Evolutionary conservation across 495 filamentous ascomycete genomes (phyloP).

Genomic region (Daldinia childiae): DNA sequence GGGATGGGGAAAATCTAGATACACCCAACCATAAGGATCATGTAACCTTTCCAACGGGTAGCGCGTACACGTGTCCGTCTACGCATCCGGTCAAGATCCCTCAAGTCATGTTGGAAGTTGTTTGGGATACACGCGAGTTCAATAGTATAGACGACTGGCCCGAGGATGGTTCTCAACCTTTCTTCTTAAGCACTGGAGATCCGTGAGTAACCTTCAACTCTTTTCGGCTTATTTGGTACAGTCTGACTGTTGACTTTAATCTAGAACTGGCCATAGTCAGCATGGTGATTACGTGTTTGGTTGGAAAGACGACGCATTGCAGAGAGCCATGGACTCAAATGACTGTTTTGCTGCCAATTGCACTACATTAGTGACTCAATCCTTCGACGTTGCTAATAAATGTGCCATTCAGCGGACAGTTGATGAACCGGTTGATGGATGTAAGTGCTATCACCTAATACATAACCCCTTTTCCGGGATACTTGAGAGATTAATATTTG

Average conservation of each 20-base stretch:
- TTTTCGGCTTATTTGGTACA: too few relatives aligned
- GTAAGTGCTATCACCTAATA: conserved; percentile 39
- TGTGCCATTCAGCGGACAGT: conserved; percentile 51
- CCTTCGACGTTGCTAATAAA: conserved; percentile 44
- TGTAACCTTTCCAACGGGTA: conserved; percentile 47
- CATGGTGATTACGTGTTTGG: conserved; percentile 60
- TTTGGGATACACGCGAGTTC: conserved; percentile 52
- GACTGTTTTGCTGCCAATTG: conserved; percentile 51
- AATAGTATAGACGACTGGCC: conserved; percentile 55
- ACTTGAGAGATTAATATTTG: neutral
- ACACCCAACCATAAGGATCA: conserved; percentile 53
- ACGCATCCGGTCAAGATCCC: conserved; percentile 54
- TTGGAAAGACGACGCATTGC: conserved; percentile 53
- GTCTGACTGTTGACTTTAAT: neutral
- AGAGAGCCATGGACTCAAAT: conserved; percentile 54
- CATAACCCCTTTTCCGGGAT: neutral
- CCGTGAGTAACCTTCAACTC: conserved; percentile 35
- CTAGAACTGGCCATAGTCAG: conserved; percentile 51
- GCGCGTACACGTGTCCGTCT: conserved; percentile 43
- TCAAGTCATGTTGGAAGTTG: conserved; percentile 51
- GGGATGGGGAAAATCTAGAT: conserved; percentile 48
- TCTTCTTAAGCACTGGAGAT: conserved; percentile 53
- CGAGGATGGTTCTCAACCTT: conserved; percentile 52
- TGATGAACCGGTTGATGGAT: conserved; percentile 50
- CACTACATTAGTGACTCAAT: conserved; percentile 44